Conservation (phyloP, 1,284 basidiomycete genomes). For the Rhodotorula sp. region DNA sequence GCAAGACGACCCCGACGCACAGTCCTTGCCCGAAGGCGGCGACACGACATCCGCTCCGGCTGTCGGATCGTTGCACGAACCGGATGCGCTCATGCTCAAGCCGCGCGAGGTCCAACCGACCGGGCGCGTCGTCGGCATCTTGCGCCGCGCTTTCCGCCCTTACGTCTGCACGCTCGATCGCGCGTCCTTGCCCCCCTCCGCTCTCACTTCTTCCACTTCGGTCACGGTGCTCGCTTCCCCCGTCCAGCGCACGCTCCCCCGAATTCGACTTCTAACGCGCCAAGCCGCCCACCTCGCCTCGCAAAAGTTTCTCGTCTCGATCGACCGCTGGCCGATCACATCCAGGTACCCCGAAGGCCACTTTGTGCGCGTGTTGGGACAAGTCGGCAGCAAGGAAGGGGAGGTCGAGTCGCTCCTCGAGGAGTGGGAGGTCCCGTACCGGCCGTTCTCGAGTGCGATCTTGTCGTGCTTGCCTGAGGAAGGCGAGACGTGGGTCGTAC, state of each 20-base stretch:
- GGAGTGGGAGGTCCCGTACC: slow-evolving; percentile 94
- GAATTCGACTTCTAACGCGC: slow-evolving; percentile 89
- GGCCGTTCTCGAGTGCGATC: slow-evolving; percentile 93
- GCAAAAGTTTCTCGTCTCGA: slow-evolving; percentile 94
- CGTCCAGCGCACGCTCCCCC: slow-evolving; percentile 84
- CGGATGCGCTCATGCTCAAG: slow-evolving; percentile 3
- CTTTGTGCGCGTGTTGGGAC: slow-evolving; percentile 88
- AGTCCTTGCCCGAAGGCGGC: slow-evolving; percentile 51
- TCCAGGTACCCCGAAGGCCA: slow-evolving; percentile 96
- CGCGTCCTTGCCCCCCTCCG: slow-evolving; percentile 75
- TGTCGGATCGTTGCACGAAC: neutral
- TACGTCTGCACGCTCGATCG: slow-evolving; percentile 96
- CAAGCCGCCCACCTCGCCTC: slow-evolving; percentile 84
- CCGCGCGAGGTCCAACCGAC: slow-evolving; percentile 68
- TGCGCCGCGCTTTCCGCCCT: slow-evolving; percentile 87
- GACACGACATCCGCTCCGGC: neutral
- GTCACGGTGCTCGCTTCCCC: slow-evolving; percentile 85
- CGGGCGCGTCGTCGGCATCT: slow-evolving; percentile 83
- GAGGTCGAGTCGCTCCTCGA: slow-evolving; percentile 92
- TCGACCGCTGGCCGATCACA: slow-evolving; percentile 84
- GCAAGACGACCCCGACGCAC: slow-evolving; percentile 81
- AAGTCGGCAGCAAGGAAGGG: slow-evolving; percentile 89
- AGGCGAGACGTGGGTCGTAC: slow-evolving; percentile 91
- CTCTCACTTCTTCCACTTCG: slow-evolving; percentile 60
- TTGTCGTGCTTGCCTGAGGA: slow-evolving; percentile 84